phyloP scores from a whole-genome alignment of 2,329 filamentous ascomycete genomes.

The Apiospora pterosperma region DNA sequence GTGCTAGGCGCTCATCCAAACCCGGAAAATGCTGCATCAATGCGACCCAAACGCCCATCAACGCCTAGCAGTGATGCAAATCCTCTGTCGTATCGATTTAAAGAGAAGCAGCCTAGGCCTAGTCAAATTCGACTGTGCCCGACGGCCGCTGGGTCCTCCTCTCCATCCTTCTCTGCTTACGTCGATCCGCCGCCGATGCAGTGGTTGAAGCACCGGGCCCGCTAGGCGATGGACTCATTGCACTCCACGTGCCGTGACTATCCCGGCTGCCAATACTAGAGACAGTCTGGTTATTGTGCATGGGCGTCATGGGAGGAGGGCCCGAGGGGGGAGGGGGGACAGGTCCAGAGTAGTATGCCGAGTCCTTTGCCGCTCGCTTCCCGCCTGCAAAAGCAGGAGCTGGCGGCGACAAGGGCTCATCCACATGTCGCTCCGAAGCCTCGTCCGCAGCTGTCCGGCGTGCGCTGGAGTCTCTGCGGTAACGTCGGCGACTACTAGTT shows the following conservation, averaged over 20 bases:
- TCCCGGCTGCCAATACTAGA: constrained; percentile 48
- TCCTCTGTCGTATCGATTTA: background rate
- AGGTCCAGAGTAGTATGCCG: constrained; percentile 57
- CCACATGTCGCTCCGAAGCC: constrained; percentile 42
- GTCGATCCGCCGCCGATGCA: constrained; percentile 44
- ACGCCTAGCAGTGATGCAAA: background rate
- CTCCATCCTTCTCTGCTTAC: constrained; percentile 54
- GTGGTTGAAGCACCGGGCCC: constrained; percentile 38
- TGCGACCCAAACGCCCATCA: constrained; percentile 1
- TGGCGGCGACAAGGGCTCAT: constrained; percentile 47
- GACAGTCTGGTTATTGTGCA: constrained; percentile 31
- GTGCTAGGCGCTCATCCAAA: background rate
- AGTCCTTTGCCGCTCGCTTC: constrained; percentile 51
- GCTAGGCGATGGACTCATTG: constrained; percentile 44
- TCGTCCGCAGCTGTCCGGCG: constrained; percentile 37
- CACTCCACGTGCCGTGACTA: constrained; percentile 53
- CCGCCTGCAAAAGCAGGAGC: constrained; percentile 54
- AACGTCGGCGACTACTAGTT: constrained; percentile 40
- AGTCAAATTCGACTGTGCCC: constrained; percentile 19
- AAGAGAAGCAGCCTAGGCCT: constrained; percentile 2
- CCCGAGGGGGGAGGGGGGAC: constrained; percentile 18
- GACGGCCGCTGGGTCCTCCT: constrained; percentile 37
- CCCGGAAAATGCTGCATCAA: constrained; percentile 2
- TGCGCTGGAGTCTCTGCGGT: constrained; percentile 51
- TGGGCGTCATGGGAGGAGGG: constrained; percentile 5